phyloP scores from a whole-genome alignment of 441 rosid genomes.

The Brassica hybrid region DNA sequence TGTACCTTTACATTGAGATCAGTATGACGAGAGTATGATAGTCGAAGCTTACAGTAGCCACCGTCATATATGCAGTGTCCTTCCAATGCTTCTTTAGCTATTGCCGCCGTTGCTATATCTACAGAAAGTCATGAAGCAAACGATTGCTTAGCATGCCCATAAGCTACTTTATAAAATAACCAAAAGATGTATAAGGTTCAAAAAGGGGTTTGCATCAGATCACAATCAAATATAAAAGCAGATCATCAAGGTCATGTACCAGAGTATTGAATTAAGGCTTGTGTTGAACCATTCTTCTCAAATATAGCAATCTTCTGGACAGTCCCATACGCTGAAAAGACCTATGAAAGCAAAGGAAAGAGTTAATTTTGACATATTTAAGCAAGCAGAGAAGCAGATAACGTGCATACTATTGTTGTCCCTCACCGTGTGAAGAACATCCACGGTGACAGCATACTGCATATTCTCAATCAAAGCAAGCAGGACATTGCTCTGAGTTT shows the following conservation, averaged over 20 bases:
- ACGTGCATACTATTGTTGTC: slow-evolving; percentile 22
- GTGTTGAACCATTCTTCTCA: slow-evolving; percentile 97
- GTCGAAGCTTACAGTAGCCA: slow-evolving; percentile 99
- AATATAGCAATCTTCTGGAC: slow-evolving; percentile 97
- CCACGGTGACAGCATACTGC: slow-evolving; percentile 99
- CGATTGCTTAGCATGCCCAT: no score
- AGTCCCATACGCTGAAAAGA: slow-evolving; percentile 87
- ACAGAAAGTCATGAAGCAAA: slow-evolving; percentile 32
- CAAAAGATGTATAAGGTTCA: neutral
- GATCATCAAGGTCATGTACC: slow-evolving; percentile 52
- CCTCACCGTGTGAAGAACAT: slow-evolving; percentile 86
- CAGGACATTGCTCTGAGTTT: slow-evolving; percentile 92
- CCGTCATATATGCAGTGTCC: slow-evolving; percentile 99
- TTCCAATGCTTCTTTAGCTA: slow-evolving; percentile 93
- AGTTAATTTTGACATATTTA: slow-evolving; percentile 1
- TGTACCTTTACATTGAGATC: slow-evolving; percentile 99
- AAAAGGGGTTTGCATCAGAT: neutral
- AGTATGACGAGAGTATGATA: slow-evolving; percentile 99
- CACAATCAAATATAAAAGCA: slow-evolving; percentile 17
- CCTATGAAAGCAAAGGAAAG: slow-evolving; percentile 49
- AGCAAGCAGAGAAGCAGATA: slow-evolving; percentile 7
- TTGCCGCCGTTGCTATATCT: slow-evolving; percentile 84
- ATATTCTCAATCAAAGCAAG: slow-evolving; percentile 96
- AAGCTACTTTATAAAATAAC: neutral
- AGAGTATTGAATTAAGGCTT: slow-evolving; percentile 91